Percentiles rank a stretch among this genome's conserved stretches.
These are phyloP conservation scores for Tricladium varicosporioides DNA, from an alignment of 2,329 filamentous ascomycete genomes.

Conservation along the genomic window DNA sequence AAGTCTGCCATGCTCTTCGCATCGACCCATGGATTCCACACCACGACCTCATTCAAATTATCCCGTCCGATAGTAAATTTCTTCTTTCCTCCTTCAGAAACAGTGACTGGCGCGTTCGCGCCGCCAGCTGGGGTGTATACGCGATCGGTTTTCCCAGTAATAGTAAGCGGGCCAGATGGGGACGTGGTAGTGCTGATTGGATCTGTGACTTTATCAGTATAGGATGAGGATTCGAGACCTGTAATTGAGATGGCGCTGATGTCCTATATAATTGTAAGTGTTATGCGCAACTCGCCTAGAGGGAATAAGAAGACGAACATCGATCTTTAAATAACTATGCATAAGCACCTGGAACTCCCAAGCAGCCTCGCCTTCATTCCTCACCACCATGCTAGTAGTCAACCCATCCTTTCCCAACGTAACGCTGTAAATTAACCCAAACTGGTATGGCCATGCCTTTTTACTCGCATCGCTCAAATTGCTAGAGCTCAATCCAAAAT, in stretches of 20 bases:
- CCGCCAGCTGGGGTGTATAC: conserved; percentile 74
- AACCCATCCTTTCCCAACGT: conserved; percentile 74
- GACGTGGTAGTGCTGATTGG: conserved; percentile 59
- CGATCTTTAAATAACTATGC: conserved; percentile 84
- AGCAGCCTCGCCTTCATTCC: conserved; percentile 75
- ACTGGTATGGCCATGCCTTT: conserved; percentile 79
- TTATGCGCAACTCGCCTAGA: not conserved
- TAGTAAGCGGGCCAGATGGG: conserved; percentile 56
- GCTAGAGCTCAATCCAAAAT: conserved; percentile 82
- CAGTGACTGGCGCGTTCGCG: conserved; percentile 54
- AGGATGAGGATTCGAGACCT: conserved; percentile 74
- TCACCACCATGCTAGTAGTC: conserved; percentile 79
- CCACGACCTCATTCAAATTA: conserved; percentile 82
- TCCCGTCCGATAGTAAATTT: conserved; percentile 76
- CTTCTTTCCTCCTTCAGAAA: conserved; percentile 61
- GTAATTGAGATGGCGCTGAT: conserved; percentile 70
- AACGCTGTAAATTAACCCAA: conserved; percentile 90
- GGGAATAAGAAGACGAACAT: conserved; percentile 51
- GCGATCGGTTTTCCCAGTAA: conserved; percentile 81
- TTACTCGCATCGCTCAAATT: conserved; percentile 67
- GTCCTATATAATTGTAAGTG: conserved; percentile 54
- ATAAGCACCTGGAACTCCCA: conserved; percentile 92
- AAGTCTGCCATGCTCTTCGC: conserved; percentile 82
- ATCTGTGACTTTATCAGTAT: conserved; percentile 78
- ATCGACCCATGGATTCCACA: conserved; percentile 96